Conservation (phyloP, 2,329 filamentous ascomycete genomes). For the Corynespora cassiicola region DNA sequence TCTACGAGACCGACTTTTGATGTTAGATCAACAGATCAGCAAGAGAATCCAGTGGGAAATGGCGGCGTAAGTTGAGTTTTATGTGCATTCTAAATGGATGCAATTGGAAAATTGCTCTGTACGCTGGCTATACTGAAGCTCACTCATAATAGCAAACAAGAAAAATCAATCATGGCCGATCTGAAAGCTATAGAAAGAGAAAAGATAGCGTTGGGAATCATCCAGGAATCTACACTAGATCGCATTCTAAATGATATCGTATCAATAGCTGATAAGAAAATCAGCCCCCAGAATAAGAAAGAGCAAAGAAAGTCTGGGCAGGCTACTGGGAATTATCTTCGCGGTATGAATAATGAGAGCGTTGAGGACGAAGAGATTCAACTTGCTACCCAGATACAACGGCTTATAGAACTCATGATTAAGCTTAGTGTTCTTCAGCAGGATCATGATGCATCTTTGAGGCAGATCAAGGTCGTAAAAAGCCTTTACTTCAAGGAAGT, state of each 20-base stretch:
- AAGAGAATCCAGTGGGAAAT: not conserved
- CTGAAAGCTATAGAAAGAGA: conserved; percentile 4
- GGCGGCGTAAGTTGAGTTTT: not conserved
- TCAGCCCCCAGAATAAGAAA: too few relatives aligned
- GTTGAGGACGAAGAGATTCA: not conserved
- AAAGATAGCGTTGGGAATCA: conserved; percentile 3
- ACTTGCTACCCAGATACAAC: conserved; percentile 3
- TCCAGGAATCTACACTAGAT: conserved; percentile 4
- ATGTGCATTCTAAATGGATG: not conserved
- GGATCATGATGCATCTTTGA: conserved; percentile 5
- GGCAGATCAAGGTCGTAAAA: conserved; percentile 8
- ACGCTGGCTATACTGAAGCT: not conserved
- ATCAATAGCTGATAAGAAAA: conserved; percentile 2
- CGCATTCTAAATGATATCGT: conserved; percentile 8
- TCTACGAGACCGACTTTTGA: conserved; percentile 1
- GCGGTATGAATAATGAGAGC: too few relatives aligned
- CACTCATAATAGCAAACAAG: conserved; percentile 1
- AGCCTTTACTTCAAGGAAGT: conserved; percentile 12
- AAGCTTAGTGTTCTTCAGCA: conserved; percentile 14
- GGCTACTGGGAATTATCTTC: too few relatives aligned
- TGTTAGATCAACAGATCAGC: not conserved
- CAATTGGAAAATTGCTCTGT: conserved; percentile 1
- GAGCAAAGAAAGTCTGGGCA: too few relatives aligned
- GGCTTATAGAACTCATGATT: conserved; percentile 10
- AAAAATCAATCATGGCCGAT: conserved; percentile 6